These are phyloP conservation scores for Lactarius hatsudake DNA, from an alignment of 768 basidiomycete species.

Conservation along the genomic window DNA sequence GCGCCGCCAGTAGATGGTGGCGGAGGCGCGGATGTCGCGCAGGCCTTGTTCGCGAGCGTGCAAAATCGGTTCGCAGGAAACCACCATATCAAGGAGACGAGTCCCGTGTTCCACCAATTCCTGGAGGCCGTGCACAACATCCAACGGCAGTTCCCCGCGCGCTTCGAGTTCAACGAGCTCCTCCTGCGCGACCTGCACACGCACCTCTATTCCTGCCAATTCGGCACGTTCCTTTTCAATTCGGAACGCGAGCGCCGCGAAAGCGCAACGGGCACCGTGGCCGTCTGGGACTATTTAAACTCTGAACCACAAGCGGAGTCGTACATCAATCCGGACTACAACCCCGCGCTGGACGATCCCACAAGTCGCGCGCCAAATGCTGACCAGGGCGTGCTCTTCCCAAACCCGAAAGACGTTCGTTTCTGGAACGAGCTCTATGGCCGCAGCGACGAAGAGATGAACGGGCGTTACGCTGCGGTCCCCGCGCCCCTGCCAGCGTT, in stretches of 20 bases:
- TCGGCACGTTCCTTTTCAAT: constrained; percentile 93
- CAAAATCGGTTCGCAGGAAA: constrained; percentile 87
- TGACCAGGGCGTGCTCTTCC: constrained; percentile 90
- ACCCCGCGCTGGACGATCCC: constrained; percentile 74
- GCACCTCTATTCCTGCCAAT: constrained; percentile 93
- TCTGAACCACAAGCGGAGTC: constrained; percentile 59
- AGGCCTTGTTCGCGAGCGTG: constrained; percentile 88
- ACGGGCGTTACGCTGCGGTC: constrained; percentile 59
- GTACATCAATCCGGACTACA: constrained; percentile 68
- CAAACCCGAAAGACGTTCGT: constrained; percentile 84
- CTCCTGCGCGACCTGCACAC: constrained; percentile 83
- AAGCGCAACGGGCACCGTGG: constrained; percentile 55
- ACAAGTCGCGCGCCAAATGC: constrained; percentile 52
- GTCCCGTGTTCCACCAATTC: constrained; percentile 97
- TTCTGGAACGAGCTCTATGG: constrained; percentile 95
- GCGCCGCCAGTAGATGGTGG: constrained; percentile 63
- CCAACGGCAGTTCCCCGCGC: constrained; percentile 84
- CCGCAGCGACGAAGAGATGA: constrained; percentile 94
- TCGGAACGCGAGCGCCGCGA: constrained; percentile 77
- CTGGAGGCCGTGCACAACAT: constrained; percentile 91
- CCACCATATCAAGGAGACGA: constrained; percentile 90
- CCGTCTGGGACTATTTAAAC: constrained; percentile 86
- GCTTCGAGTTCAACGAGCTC: constrained; percentile 93
- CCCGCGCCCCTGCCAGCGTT: constrained; percentile 48
- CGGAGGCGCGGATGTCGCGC: constrained; percentile 73